A percentile compares a stretch with the other conserved stretches of the same genome.
These are phyloP conservation scores for Theobroma grandiflorum DNA, from an alignment of 441 rosid genomes.

Conservation along the genomic window DNA sequence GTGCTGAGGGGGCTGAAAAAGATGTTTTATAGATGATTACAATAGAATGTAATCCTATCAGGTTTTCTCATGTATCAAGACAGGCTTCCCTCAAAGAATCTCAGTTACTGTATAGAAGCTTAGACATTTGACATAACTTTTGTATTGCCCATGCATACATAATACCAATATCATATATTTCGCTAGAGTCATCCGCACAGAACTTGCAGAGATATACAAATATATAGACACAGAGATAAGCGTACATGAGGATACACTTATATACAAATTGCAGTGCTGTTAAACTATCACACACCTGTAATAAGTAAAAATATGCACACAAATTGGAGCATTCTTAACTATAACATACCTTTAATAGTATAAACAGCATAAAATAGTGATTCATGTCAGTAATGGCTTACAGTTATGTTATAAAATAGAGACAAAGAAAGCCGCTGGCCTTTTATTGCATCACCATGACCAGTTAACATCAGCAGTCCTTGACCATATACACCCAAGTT, in stretches of 20 bases:
- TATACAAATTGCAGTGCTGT: neutral
- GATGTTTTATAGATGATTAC: neutral
- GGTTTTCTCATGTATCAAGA: neutral
- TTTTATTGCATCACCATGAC: slow-evolving; percentile 91
- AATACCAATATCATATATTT: slow-evolving; percentile 4
- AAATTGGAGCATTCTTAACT: slow-evolving; percentile 7
- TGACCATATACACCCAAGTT: slow-evolving; percentile 96
- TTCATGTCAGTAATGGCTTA: slow-evolving; percentile 49
- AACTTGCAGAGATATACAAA: slow-evolving; percentile 3
- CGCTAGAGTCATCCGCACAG: slow-evolving; percentile 1
- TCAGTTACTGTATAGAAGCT: slow-evolving; percentile 10
- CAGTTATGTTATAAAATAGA: slow-evolving; percentile 94
- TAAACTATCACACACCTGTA: slow-evolving; percentile 2
- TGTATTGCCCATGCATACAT: slow-evolving; percentile 2
- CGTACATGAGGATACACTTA: neutral
- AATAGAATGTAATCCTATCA: neutral
- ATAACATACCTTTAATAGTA: slow-evolving; percentile 1
- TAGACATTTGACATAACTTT: slow-evolving; percentile 11
- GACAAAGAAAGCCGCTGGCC: slow-evolving; percentile 96
- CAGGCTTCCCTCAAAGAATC: slow-evolving; percentile 5
- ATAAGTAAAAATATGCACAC: slow-evolving; percentile 7
- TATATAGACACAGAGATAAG: neutral
- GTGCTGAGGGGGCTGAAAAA: neutral
- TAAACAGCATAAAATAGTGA: slow-evolving; percentile 9
- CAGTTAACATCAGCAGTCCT: slow-evolving; percentile 84